phyloP scores from a whole-genome alignment of 371 early-diverging fungal species.

The Haplosporangium sp. region DNA sequence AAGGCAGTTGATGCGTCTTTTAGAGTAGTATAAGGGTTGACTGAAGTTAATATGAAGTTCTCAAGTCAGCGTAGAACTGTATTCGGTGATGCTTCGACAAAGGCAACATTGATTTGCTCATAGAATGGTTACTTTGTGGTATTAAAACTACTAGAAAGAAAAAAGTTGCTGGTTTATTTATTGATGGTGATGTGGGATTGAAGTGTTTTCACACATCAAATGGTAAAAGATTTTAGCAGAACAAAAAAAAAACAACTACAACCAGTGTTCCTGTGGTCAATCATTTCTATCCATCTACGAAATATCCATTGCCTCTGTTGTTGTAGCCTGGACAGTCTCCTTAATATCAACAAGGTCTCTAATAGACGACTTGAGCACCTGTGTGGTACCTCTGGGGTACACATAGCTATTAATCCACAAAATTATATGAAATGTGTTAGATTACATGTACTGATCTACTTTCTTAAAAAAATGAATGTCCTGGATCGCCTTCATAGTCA shows the following conservation, averaged over 20 bases:
- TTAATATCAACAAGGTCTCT: slow-evolving; percentile 64
- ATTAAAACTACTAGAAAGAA: not conserved
- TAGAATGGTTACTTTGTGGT: no score
- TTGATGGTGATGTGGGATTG: not conserved
- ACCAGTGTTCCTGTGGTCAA: not conserved
- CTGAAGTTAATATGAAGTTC: not conserved
- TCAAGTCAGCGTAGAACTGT: no score
- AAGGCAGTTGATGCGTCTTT: no score
- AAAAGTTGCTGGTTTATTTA: not conserved
- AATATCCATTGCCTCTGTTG: slow-evolving; percentile 64
- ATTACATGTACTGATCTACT: not conserved
- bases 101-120: no score
- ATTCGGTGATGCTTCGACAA: no score
- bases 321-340: slow-evolving; percentile 60
- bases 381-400: slow-evolving; percentile 63
- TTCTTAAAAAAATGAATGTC: not conserved
- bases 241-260: not conserved
- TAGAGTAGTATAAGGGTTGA: no score
- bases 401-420: slow-evolving; percentile 36
- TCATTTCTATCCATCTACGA: slow-evolving; percentile 23
- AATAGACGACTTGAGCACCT: slow-evolving; percentile 62
- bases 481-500: slow-evolving; percentile 1
- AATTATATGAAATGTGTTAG: not conserved
- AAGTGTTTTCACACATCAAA: not conserved
- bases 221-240: not conserved